Percentiles rank a stretch among this genome's conserved stretches.
Evolutionary conservation across 1,284 basidiomycete species (phyloP).

Genomic region (Taiwanofungus camphoratus): DNA sequence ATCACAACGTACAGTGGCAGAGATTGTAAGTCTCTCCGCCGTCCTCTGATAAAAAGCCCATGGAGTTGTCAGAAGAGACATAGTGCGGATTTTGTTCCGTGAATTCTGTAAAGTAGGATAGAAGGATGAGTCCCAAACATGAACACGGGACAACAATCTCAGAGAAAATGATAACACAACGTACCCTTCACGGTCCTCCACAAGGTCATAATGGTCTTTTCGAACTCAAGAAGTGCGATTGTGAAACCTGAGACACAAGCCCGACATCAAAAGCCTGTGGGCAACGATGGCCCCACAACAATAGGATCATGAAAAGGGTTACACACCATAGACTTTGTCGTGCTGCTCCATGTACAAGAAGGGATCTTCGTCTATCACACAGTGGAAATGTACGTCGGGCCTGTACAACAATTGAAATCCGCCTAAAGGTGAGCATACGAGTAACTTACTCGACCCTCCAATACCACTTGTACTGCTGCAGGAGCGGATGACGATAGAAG

Average conservation of each 20-base stretch:
- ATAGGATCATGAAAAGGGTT: neutral
- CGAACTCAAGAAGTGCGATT: slow-evolving; percentile 72
- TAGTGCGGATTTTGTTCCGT: slow-evolving; percentile 54
- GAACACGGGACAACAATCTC: neutral
- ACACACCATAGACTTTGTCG: slow-evolving; percentile 58
- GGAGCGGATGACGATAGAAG: slow-evolving; percentile 70
- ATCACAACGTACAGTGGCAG: slow-evolving; percentile 60
- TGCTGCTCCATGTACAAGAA: slow-evolving; percentile 74
- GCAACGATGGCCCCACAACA: too few relatives aligned
- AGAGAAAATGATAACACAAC: neutral
- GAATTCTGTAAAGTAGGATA: slow-evolving; percentile 46
- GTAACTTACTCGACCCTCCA: slow-evolving; percentile 26
- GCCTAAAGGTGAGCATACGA: slow-evolving; percentile 37
- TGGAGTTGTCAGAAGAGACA: slow-evolving; percentile 59
- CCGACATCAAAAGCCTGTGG: neutral
- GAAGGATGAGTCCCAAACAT: neutral
- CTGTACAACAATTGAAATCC: slow-evolving; percentile 27
- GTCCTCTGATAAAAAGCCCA: slow-evolving; percentile 66
- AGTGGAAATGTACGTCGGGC: slow-evolving; percentile 70
- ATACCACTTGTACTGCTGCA: slow-evolving; percentile 27
- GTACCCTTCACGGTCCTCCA: slow-evolving; percentile 60
- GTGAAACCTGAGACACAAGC: slow-evolving; percentile 52
- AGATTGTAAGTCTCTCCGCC: slow-evolving; percentile 61
- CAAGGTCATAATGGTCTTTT: slow-evolving; percentile 67
- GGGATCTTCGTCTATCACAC: slow-evolving; percentile 69